phyloP scores from a whole-genome alignment of 2,329 filamentous ascomycete species.

The Fusarium euwallaceae region DNA sequence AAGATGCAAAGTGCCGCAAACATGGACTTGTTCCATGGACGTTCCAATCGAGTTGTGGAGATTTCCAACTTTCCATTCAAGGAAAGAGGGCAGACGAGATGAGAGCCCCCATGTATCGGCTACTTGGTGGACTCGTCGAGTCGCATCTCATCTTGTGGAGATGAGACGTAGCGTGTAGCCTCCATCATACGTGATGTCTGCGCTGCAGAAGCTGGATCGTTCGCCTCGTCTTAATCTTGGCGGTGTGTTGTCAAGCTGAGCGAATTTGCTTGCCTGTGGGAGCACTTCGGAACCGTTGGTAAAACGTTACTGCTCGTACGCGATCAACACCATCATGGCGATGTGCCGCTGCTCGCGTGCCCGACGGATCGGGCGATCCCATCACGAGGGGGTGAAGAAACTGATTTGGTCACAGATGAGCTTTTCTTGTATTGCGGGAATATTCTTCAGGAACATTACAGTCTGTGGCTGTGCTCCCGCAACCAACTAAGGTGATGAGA shows the following conservation, averaged over 20 bases:
- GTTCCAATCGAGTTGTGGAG: conserved; percentile 26
- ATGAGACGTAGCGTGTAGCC: conserved; percentile 9
- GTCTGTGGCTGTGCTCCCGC: neutral
- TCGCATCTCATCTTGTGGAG: conserved; percentile 30
- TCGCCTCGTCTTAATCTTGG: conserved; percentile 17
- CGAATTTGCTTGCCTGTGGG: conserved; percentile 23
- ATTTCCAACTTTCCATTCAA: conserved; percentile 21
- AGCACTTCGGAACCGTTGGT: conserved; percentile 15
- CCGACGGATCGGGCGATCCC: conserved; percentile 27
- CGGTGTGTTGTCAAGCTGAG: conserved; percentile 30
- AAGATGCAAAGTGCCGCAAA: conserved; percentile 10
- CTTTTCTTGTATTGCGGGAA: neutral
- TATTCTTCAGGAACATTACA: conserved; percentile 3
- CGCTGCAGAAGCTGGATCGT: neutral
- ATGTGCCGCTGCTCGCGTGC: conserved; percentile 7
- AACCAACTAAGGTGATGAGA: neutral
- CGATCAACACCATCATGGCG: conserved; percentile 4
- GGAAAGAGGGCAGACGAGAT: conserved; percentile 1
- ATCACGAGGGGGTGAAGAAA: conserved; percentile 20
- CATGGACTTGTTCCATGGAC: conserved; percentile 20
- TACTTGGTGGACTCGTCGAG: conserved; percentile 20
- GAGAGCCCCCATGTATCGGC: conserved; percentile 18
- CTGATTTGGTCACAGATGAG: conserved; percentile 3
- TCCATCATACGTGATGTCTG: conserved; percentile 31
- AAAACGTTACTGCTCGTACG: conserved; percentile 24